Percentiles rank a stretch among this genome's conserved stretches.
Conservation (phyloP, 257 asterid species). For the Solanum lycopersicoides region DNA sequence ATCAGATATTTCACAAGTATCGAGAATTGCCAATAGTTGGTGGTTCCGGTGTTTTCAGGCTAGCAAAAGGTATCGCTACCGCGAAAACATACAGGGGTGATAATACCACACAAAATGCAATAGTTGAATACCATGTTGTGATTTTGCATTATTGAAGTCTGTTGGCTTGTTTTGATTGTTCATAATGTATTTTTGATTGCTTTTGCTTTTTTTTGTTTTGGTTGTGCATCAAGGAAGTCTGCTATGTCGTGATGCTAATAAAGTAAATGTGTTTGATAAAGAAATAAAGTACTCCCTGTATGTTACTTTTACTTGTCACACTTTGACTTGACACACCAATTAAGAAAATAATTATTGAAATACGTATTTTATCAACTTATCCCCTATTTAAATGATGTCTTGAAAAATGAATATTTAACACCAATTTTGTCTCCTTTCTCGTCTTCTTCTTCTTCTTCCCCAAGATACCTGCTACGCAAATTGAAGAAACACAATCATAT, state of each 20-base stretch:
- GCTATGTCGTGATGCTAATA: background rate
- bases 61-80: background rate
- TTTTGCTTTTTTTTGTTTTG: background rate
- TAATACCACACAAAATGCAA: background rate
- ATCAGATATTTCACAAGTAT: background rate
- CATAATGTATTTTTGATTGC: background rate
- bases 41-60: background rate
- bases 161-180: background rate
- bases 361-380: background rate
- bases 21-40: background rate
- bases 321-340: too few species aligned
- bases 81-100: background rate
- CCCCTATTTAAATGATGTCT: background rate
- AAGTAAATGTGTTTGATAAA: background rate
- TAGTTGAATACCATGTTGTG: background rate
- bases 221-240: background rate
- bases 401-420: background rate
- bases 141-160: background rate
- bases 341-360: background rate
- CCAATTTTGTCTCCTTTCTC: too few species aligned
- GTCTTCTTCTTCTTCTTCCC: too few species aligned
- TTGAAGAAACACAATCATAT: too few species aligned
- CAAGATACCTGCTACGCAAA: too few species aligned
- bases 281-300: background rate
- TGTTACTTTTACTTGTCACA: too few species aligned